A percentile compares a stretch with the other conserved stretches of the same genome.
Conservation (phyloP, 345 rosid species). For the Gossypium turneri region DNA sequence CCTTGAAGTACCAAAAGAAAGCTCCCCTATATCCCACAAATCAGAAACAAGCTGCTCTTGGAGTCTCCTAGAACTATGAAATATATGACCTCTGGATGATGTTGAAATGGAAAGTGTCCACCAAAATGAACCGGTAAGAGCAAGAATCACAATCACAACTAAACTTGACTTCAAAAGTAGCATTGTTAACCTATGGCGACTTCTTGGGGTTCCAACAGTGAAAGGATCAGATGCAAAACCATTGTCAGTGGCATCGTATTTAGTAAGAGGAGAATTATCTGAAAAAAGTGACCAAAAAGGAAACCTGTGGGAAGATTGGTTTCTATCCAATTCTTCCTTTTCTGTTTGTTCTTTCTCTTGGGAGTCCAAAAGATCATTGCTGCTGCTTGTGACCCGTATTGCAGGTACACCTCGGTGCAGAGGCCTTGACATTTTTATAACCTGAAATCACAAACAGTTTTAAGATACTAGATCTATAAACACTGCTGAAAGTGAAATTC, state of each 20-base stretch:
- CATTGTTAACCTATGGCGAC: constrained; percentile 52
- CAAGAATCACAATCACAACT: constrained; percentile 55
- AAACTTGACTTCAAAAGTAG: constrained; percentile 67
- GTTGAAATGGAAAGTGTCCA: constrained; percentile 84
- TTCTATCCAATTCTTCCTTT: constrained; percentile 54
- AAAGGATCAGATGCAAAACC: constrained; percentile 56
- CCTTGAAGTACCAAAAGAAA: constrained; percentile 68
- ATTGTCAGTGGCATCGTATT: constrained; percentile 49
- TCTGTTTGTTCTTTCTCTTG: constrained; percentile 72
- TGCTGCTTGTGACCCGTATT: constrained; percentile 54
- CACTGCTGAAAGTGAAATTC: constrained; percentile 7
- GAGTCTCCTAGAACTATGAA: constrained; percentile 71
- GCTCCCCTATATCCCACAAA: constrained; percentile 86
- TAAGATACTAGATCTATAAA: constrained; percentile 32
- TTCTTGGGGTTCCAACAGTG: constrained; percentile 45
- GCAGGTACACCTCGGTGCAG: constrained; percentile 66
- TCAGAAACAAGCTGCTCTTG: constrained; percentile 89
- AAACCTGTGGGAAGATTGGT: constrained; percentile 54
- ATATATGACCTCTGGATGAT: constrained; percentile 61
- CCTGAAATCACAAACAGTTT: constrained; percentile 29
- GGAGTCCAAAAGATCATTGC: constrained; percentile 62
- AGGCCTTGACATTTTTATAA: constrained; percentile 66
- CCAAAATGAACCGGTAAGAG: constrained; percentile 84
- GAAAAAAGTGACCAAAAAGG: constrained; percentile 48
- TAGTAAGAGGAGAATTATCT: constrained; percentile 50